Conservation (phyloP, 805 yeast species). For the Ogataea pini region DNA sequence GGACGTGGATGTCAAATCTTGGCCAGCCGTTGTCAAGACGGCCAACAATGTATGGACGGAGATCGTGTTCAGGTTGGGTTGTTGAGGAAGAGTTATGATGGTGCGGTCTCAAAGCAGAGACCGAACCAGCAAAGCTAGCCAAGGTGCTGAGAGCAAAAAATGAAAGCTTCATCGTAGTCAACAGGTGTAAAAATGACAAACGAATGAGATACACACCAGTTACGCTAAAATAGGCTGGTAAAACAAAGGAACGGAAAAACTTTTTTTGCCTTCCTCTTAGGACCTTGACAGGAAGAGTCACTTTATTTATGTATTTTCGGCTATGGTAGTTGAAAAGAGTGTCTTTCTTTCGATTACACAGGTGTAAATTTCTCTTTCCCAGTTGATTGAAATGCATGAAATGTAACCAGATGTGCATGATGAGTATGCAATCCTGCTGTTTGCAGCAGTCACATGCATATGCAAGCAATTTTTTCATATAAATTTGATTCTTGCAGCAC, state of each 20-base stretch:
- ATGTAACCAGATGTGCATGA: background rate
- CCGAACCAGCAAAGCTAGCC: slow-evolving; percentile 17
- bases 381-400: background rate
- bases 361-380: background rate
- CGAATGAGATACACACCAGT: slow-evolving; percentile 19
- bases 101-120: slow-evolving; percentile 23
- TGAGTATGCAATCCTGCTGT: background rate
- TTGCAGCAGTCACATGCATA: background rate
- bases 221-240: background rate
- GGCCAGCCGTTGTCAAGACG: slow-evolving; percentile 21
- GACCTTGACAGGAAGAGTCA: background rate
- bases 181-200: slow-evolving; percentile 11
- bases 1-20: slow-evolving; percentile 22
- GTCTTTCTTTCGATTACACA: background rate
- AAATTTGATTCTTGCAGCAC: background rate
- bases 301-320: slow-evolving; percentile 2
- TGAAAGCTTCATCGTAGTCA: slow-evolving; percentile 23
- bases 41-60: slow-evolving; percentile 23
- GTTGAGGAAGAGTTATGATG: slow-evolving; percentile 23
- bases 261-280: background rate
- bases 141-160: slow-evolving; percentile 21
- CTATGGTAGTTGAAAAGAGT: background rate
- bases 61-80: background rate
- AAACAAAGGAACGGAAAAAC: background rate
- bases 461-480: background rate